Percentiles rank a stretch among this genome's conserved stretches.
Evolutionary conservation across 805 yeast species (phyloP).

Genomic region (Wickerhamiella vanderwaltii): DNA sequence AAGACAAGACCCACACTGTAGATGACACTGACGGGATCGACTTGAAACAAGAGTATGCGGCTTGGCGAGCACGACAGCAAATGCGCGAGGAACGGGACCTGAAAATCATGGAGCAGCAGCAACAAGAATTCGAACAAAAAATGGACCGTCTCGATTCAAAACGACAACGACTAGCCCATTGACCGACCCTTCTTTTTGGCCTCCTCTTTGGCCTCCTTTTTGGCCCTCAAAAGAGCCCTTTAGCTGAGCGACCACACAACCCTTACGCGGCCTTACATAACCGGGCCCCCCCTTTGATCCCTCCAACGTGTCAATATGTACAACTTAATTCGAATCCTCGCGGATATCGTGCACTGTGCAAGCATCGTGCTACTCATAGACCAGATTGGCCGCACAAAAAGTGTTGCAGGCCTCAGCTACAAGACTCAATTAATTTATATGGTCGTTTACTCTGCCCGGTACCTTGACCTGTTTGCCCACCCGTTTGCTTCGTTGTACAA

Average conservation of each 20-base stretch:
- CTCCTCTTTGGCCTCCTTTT: too few relatives aligned
- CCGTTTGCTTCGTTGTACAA: constrained; percentile 49
- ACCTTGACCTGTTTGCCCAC: constrained; percentile 44
- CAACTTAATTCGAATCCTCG: constrained; percentile 29
- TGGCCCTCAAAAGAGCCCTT: too few relatives aligned
- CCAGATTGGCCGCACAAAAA: constrained; percentile 49
- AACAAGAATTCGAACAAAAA: constrained; percentile 28
- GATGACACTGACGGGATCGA: constrained; percentile 54
- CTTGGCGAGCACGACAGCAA: constrained; percentile 35
- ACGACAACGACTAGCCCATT: constrained; percentile 26
- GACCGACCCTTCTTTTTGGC: too few relatives aligned
- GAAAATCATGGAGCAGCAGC: constrained; percentile 24
- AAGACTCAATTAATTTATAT: constrained; percentile 78
- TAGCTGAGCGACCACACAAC: too few relatives aligned
- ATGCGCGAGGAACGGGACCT: constrained; percentile 32
- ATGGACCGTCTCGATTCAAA: constrained; percentile 23
- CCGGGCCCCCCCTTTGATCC: too few relatives aligned
- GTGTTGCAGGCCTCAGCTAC: constrained; percentile 74
- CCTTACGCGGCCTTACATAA: too few relatives aligned
- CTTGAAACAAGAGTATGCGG: constrained; percentile 35
- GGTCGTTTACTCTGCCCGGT: constrained; percentile 60
- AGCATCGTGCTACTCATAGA: constrained; percentile 66
- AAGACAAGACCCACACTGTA: constrained; percentile 32
- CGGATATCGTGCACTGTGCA: constrained; percentile 74
- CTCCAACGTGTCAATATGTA: too few relatives aligned